Conservation (phyloP, 2,329 filamentous ascomycete species). For the Penicillium hesseltinei region DNA sequence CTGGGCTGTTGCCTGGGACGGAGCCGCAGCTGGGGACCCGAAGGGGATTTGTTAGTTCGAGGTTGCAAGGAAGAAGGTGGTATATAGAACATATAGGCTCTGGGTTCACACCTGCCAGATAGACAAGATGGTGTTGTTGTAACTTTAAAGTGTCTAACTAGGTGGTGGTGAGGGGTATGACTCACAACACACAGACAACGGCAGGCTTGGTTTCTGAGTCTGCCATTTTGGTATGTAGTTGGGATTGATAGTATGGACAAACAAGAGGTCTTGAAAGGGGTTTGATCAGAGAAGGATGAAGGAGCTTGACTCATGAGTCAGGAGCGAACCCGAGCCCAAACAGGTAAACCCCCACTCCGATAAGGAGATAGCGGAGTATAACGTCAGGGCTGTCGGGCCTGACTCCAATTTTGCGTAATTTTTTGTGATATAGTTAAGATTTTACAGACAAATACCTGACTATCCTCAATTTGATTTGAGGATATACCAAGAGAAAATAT, state of each 20-base stretch:
- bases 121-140: neutral
- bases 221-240: neutral
- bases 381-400: neutral
- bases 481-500: neutral
- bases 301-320: neutral
- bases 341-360: neutral
- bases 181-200: constrained; percentile 84
- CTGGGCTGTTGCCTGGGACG: constrained; percentile 67
- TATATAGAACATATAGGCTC: neutral
- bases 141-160: neutral
- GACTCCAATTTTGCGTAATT: neutral
- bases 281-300: neutral
- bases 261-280: neutral
- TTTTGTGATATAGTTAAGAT: neutral
- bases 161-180: constrained; percentile 7
- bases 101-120: neutral
- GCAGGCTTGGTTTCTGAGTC: constrained; percentile 43
- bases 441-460: neutral
- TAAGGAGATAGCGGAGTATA: constrained; percentile 7
- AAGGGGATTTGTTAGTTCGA: constrained; percentile 7
- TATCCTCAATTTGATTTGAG: neutral
- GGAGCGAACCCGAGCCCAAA: neutral
- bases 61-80: neutral
- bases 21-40: constrained; percentile 68
- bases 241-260: neutral